Percentiles rank a stretch among this genome's conserved stretches.
These are phyloP conservation scores for Haberlea rhodopensis DNA, from an alignment of 257 asterid genomes.

Conservation along the genomic window DNA sequence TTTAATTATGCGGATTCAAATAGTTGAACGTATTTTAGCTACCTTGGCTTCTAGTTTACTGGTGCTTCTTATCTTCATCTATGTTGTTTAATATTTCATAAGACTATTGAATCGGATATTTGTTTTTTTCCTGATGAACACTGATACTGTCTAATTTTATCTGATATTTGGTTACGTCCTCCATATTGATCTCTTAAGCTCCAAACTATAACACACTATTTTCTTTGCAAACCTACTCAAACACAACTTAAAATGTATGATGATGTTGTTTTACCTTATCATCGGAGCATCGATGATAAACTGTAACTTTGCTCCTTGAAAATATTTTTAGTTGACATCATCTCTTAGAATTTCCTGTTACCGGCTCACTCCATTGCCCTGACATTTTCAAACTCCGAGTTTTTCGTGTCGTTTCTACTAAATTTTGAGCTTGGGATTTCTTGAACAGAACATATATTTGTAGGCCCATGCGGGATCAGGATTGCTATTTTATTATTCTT, in stretches of 20 bases:
- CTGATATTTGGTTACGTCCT: too few species aligned
- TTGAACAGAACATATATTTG: slow-evolving; percentile 40
- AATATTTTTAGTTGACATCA: too few species aligned
- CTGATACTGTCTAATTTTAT: too few species aligned
- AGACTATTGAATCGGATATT: background rate
- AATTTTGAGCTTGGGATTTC: slow-evolving; percentile 28
- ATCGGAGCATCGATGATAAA: slow-evolving; percentile 56
- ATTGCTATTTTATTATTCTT: too few species aligned
- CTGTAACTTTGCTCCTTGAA: slow-evolving; percentile 42
- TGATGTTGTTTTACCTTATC: too few species aligned
- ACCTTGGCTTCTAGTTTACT: background rate
- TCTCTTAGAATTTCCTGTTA: too few species aligned
- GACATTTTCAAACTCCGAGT: slow-evolving; percentile 20
- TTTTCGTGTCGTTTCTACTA: slow-evolving; percentile 51
- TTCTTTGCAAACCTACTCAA: too few species aligned
- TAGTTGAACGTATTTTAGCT: slow-evolving; percentile 13
- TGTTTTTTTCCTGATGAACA: background rate
- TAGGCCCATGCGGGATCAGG: slow-evolving; percentile 25
- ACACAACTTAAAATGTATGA: too few species aligned
- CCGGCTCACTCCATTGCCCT: too few species aligned
- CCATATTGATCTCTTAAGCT: too few species aligned
- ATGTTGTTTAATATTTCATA: background rate
- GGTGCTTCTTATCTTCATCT: background rate
- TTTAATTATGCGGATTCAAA: background rate
- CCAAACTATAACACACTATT: too few species aligned